Evolutionary conservation across 176 grass and related monocot genomes (phyloP), one percentile per base, ranked within the genome.

Genomic region (Bolboschoenus planiculmis): DNA sequence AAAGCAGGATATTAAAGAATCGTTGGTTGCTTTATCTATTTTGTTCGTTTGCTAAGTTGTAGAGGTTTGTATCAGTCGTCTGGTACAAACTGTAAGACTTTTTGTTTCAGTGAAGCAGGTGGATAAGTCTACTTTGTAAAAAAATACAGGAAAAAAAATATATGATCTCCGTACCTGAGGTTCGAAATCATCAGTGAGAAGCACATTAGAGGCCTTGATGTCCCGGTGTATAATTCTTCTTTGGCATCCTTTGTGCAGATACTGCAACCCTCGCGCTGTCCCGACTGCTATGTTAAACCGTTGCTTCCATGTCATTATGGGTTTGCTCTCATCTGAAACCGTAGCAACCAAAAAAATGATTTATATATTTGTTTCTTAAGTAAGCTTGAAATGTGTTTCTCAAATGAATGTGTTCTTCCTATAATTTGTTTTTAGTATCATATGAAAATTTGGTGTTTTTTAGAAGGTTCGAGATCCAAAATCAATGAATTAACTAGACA

Each of bases 211-310:
- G 14, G 92, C 90, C 83, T 97, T 97, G 85, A 97, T 92, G 74
- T 97, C 95, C 51, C 95, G 81, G 79, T 97, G 95, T 76, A 97
- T 97, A 21, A 97, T 97, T 82, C 95, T 58, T 40, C 95, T 83
- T 20, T 88, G 92, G 83, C 95, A 97, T 0, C 83, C 95, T 76
- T 97, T 97, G 87, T 97, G 95, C 33, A 97, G 88, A 87, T 97
- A 97, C 0, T 89, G 85, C 59, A 97, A 87, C 27, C 95, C 92
- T 7, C 90, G 40, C 47, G 92, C 95, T 1, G 92, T 92, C 20
- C 95, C 95, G 20, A 94, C 85, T 0, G 90, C 90, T 39, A 97
- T 83, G 29, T 88, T 84, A 50, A 89, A 87, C 42, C 95, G 83
- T 77, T 83, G 87, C 73, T 87, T 85, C 95, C 95, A 97, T 26